Conservation (phyloP, 176 grass and related monocot species). For the Ananas comosus region DNA sequence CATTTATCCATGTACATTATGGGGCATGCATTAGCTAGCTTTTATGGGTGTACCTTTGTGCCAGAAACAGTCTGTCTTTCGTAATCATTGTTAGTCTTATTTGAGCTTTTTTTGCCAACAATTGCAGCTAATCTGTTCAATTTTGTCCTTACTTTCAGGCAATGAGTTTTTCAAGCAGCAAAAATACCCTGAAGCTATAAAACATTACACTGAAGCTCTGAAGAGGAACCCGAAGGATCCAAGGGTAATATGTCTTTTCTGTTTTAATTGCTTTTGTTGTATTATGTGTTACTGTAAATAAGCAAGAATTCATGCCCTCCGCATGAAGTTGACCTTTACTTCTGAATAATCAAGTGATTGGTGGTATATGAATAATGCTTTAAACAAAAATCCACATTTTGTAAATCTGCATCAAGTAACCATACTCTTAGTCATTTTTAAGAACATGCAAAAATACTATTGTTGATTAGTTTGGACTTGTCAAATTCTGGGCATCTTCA, state of each 20-base stretch:
- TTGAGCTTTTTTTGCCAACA: too few relatives aligned
- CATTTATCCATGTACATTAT: background rate
- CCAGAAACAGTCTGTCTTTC: too few relatives aligned
- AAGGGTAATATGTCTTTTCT: slow-evolving; percentile 44
- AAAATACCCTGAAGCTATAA: slow-evolving; percentile 91
- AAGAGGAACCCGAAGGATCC: slow-evolving; percentile 85
- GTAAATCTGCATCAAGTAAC: too few relatives aligned
- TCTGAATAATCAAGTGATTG: too few relatives aligned
- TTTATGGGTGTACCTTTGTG: too few relatives aligned
- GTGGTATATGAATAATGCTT: too few relatives aligned
- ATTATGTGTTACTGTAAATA: background rate
- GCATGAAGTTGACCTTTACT: too few relatives aligned
- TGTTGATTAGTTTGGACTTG: background rate
- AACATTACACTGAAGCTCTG: slow-evolving; percentile 89
- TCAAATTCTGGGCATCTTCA: background rate
- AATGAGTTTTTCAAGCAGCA: slow-evolving; percentile 89
- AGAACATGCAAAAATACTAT: background rate
- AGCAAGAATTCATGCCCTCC: too few relatives aligned
- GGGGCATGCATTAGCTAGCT: background rate
- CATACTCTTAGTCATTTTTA: background rate
- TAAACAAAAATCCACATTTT: too few relatives aligned
- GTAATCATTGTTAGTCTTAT: too few relatives aligned
- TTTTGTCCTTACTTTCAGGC: slow-evolving; percentile 32
- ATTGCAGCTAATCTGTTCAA: background rate
- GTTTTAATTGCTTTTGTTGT: background rate